Evolutionary conservation across 169 alveolate species (phyloP), one percentile per base, ranked within the genome.

Genomic region (Plasmodium gallinaceum): DNA sequence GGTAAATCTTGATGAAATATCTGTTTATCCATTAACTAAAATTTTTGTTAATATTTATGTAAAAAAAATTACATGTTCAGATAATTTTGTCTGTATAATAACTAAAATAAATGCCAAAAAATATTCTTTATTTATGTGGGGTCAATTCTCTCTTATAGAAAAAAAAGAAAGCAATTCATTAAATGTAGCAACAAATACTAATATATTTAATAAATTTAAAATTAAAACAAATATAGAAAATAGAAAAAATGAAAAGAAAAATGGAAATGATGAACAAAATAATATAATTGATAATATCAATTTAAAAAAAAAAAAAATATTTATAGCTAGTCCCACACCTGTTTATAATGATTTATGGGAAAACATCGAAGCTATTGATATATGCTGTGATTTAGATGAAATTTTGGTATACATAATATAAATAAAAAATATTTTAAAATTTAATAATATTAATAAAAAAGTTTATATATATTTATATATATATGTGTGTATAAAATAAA

Each of bases 381-480:
- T 86, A 32, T 86, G 92, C 43, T 86, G 92, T 51, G 92, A 86
- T 69, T 86, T 86, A 70, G 70, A 71, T 39, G 92, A 86, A 86
- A 57, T 86, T 37, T 22, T 86, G 85, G 92, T 86, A 64, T 8
- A 12, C 64, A 32, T 32, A 48, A 48, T 86, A 64, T 8, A 12
- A n/a, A 32, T 32, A 48, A 48, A 48, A 48, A 48, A 48, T 1
- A 48, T 14, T 48, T 10, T 48, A 48, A 48, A 10, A 32, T 32
- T 32, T 32, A 32, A 2, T 32, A 32, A 32, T 32, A 32, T 32
- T 32, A 32, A 24, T 60, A 60, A 9, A 60, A 16, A 60, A 0
- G 14, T 61, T 10, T 24, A 61, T 61, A 20, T 61, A 20, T 60
- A 60, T 69, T 5, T 69, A 22, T 64, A 52, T 78, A 42, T 42